Conservation (phyloP, 2,329 filamentous ascomycete species). For the Albifimbria verrucaria region DNA sequence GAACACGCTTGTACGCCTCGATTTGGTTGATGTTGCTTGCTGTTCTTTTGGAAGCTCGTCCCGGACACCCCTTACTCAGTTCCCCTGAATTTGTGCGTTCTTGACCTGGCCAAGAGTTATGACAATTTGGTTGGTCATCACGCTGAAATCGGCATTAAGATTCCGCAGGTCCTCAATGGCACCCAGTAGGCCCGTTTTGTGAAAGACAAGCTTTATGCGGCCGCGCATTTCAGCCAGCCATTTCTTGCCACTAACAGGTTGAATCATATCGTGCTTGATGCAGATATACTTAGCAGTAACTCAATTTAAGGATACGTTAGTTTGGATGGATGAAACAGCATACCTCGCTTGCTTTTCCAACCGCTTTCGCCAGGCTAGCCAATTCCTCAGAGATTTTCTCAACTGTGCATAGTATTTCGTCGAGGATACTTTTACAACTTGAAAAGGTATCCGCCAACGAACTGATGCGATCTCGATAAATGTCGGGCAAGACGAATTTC, state of each 20-base stretch:
- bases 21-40: not conserved
- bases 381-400: not conserved
- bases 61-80: not conserved
- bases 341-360: not conserved
- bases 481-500: not conserved
- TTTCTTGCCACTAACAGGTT: not conserved
- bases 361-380: not conserved
- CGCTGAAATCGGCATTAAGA: not conserved
- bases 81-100: not conserved
- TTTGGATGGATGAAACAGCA: not conserved
- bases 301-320: not conserved
- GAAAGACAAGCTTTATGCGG: not conserved
- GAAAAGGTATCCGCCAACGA: not conserved
- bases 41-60: not conserved
- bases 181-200: not conserved
- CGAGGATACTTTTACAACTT: not conserved
- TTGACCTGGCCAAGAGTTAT: not conserved
- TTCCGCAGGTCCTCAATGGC: not conserved
- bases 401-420: not conserved
- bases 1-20: not conserved
- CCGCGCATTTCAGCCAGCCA: not conserved
- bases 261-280: not conserved
- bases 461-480: not conserved
- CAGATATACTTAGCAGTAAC: not conserved
- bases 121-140: not conserved